Conservation (phyloP, 2,329 filamentous ascomycete genomes). For the Thermomyces lanuginosus region DNA sequence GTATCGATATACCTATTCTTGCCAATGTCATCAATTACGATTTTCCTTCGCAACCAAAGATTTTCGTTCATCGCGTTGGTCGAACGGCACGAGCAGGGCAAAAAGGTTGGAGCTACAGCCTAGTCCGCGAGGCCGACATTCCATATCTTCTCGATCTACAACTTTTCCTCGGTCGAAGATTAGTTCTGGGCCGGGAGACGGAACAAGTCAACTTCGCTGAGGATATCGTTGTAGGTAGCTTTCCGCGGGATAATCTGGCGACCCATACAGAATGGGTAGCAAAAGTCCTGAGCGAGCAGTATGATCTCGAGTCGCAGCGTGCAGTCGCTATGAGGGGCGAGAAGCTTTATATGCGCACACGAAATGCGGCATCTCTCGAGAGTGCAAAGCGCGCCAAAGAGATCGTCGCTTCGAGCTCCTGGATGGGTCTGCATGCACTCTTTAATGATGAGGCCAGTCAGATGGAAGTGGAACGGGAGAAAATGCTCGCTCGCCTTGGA, state of each 20-base stretch:
- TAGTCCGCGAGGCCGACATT: constrained; percentile 72
- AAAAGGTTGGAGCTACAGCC: constrained; percentile 86
- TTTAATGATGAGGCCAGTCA: constrained; percentile 52
- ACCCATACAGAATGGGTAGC: constrained; percentile 65
- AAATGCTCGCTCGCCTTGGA: constrained; percentile 78
- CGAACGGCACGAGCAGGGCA: constrained; percentile 88
- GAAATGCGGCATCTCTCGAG: constrained; percentile 76
- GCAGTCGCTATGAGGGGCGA: constrained; percentile 73
- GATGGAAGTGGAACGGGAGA: constrained; percentile 55
- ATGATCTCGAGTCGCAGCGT: constrained; percentile 55
- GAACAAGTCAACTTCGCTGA: constrained; percentile 55
- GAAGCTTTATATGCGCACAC: constrained; percentile 76
- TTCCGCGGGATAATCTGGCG: constrained; percentile 59
- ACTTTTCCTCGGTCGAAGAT: constrained; percentile 72
- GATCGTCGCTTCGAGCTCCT: constrained; percentile 51
- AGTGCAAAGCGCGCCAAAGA: constrained; percentile 79
- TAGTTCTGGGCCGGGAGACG: constrained; percentile 56
- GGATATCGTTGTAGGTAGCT: constrained; percentile 65
- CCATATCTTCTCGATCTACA: constrained; percentile 90
- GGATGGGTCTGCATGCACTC: constrained; percentile 61
- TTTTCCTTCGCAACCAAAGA: constrained; percentile 89
- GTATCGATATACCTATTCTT: constrained; percentile 92
- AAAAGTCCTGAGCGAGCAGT: constrained; percentile 58
- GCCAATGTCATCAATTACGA: constrained; percentile 99
- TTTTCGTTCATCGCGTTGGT: constrained; percentile 91